These are phyloP conservation scores for Aspergillus sp. DNA, from an alignment of 2,329 filamentous ascomycete species.

Conservation along the genomic window DNA sequence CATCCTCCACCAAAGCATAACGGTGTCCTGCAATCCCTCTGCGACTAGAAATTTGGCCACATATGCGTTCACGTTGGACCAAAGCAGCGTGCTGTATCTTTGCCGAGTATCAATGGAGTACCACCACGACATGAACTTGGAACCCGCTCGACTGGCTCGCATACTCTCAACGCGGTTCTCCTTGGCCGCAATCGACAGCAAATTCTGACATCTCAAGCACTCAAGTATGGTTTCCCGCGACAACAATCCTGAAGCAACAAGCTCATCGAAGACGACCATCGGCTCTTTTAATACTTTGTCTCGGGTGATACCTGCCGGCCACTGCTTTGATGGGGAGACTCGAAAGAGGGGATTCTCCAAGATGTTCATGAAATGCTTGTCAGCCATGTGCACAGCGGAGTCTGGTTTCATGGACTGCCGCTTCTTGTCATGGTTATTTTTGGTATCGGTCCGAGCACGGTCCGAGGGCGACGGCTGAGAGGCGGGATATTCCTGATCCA, in stretches of 20 bases:
- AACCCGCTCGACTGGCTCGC: slow-evolving; percentile 26
- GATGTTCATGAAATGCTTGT: slow-evolving; percentile 31
- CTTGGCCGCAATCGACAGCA: slow-evolving; percentile 17
- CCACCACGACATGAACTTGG: slow-evolving; percentile 33
- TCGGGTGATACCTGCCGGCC: slow-evolving; percentile 1
- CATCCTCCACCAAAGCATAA: slow-evolving; percentile 30
- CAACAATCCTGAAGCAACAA: slow-evolving; percentile 31
- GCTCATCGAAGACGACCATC: slow-evolving; percentile 30
- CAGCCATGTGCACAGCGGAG: slow-evolving; percentile 26
- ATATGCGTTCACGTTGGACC: slow-evolving; percentile 19
- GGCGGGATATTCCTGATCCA: slow-evolving; percentile 50
- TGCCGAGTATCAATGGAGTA: slow-evolving; percentile 25
- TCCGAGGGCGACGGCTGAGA: slow-evolving; percentile 11
- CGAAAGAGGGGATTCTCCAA: slow-evolving; percentile 37
- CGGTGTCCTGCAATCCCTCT: slow-evolving; percentile 26
- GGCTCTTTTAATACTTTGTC: slow-evolving; percentile 18
- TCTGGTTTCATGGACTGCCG: slow-evolving; percentile 14
- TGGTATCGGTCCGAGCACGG: slow-evolving; percentile 8
- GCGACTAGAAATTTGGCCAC: slow-evolving; percentile 34
- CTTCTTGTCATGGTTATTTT: too few relatives aligned
- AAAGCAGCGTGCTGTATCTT: slow-evolving; percentile 19
- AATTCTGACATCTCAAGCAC: slow-evolving; percentile 28
- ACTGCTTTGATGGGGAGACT: slow-evolving; percentile 24
- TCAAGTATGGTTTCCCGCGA: slow-evolving; percentile 15
- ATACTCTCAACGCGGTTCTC: slow-evolving; percentile 20